phyloP scores from a whole-genome alignment of 2,329 filamentous ascomycete species.

The Ophiocordyceps camponoti-rufipedis region DNA sequence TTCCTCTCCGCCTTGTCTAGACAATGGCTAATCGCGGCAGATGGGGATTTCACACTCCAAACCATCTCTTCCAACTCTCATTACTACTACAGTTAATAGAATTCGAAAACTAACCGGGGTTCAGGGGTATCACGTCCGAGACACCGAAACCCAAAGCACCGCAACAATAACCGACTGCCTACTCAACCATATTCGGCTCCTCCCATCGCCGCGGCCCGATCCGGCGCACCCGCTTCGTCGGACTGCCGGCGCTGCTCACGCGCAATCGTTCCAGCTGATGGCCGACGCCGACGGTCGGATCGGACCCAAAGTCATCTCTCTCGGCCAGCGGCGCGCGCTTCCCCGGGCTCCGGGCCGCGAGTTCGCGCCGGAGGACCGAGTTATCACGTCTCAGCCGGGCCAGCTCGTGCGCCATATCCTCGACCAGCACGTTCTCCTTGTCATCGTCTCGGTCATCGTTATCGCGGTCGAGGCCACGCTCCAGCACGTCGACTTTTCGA shows the following conservation, averaged over 20 bases:
- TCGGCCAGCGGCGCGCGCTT: slow-evolving; percentile 38
- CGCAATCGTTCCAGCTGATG: slow-evolving; percentile 31
- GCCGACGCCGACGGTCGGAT: slow-evolving; percentile 16
- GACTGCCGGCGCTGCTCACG: slow-evolving; percentile 23
- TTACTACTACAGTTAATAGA: not conserved
- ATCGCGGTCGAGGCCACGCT: slow-evolving; percentile 25
- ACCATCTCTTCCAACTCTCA: not conserved
- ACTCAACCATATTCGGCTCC: slow-evolving; percentile 10
- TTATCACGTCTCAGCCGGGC: slow-evolving; percentile 49
- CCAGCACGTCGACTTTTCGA: slow-evolving; percentile 56
- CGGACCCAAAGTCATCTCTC: slow-evolving; percentile 25
- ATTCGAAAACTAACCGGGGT: not conserved
- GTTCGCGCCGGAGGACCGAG: slow-evolving; percentile 44
- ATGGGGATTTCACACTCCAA: too few relatives aligned
- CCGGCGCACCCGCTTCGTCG: slow-evolving; percentile 32
- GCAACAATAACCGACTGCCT: too few relatives aligned
- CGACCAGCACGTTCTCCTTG: slow-evolving; percentile 43
- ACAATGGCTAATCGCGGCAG: too few relatives aligned
- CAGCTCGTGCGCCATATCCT: slow-evolving; percentile 54
- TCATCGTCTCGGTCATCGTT: slow-evolving; percentile 28
- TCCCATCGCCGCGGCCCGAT: slow-evolving; percentile 31
- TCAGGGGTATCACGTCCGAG: not conserved
- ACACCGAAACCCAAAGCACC: not conserved
- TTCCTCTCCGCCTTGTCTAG: too few relatives aligned
- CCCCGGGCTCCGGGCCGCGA: slow-evolving; percentile 42